Percentiles rank a stretch among this genome's conserved stretches.
Conservation (phyloP, 2,329 filamentous ascomycete species). For the Fusarium clavum region DNA sequence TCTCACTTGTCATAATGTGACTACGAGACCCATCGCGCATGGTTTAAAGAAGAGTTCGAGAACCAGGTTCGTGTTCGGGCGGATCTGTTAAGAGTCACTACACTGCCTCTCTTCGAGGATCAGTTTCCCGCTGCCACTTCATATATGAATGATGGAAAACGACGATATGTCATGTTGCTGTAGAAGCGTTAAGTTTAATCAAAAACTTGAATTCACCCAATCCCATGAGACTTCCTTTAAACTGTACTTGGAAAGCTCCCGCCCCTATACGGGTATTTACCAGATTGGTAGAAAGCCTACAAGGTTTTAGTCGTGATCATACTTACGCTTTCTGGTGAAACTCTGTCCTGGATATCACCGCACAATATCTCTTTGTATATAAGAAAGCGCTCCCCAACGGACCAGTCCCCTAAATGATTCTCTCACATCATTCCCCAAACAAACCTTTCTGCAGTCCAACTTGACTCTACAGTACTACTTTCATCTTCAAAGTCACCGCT, state of each 20-base stretch:
- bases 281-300: not conserved
- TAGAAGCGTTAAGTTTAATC: constrained; percentile 5
- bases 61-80: not conserved
- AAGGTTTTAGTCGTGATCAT: not conserved
- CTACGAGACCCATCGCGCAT: not conserved
- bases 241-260: too few relatives aligned
- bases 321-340: not conserved
- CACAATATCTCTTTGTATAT: not conserved
- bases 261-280: not conserved
- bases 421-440: not conserved
- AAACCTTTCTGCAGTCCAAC: not conserved
- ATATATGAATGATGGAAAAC: constrained; percentile 26
- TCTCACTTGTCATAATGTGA: not conserved
- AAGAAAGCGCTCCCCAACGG: not conserved
- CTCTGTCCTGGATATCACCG: not conserved
- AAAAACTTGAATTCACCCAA: not conserved
- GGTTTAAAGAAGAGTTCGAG: not conserved
- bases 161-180: constrained; percentile 10
- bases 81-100: not conserved
- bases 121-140: not conserved
- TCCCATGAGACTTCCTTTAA: not conserved
- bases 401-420: not conserved
- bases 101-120: not conserved
- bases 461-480: not conserved
- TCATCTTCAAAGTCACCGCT: not conserved